These are phyloP conservation scores for Elsinoe australis DNA, from an alignment of 2,329 filamentous ascomycete genomes.

Conservation along the genomic window DNA sequence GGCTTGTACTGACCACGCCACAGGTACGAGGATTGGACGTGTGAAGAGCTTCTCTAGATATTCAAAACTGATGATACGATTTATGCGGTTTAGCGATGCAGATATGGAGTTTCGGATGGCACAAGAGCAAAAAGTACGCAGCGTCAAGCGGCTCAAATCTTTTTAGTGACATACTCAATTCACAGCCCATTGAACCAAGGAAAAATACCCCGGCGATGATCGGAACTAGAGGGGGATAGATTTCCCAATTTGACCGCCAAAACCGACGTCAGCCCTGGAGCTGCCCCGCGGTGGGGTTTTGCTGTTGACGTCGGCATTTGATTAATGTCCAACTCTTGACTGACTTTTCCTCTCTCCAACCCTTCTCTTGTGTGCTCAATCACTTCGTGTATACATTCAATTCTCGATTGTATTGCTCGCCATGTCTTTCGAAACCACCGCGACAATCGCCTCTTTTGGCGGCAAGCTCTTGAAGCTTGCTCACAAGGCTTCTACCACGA, in stretches of 20 bases:
- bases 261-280: not conserved
- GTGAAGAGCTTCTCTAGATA: constrained; percentile 72
- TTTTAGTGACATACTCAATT: not conserved
- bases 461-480: constrained; percentile 91
- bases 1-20: constrained; percentile 6
- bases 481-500: constrained; percentile 64
- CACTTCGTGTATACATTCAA: not conserved
- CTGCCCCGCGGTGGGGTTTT: constrained; percentile 14
- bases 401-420: constrained; percentile 22
- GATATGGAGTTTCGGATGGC: not conserved
- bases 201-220: no score
- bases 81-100: constrained; percentile 8
- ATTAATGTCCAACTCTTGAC: constrained; percentile 9
- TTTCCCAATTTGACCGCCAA: constrained; percentile 5
- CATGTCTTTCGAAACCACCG: constrained; percentile 84
- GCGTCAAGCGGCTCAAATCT: not conserved
- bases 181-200: no score
- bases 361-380: not conserved
- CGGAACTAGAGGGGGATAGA: constrained; percentile 1
- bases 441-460: constrained; percentile 83
- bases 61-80: not conserved
- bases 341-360: not conserved
- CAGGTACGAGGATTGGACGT: constrained; percentile 98
- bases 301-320: constrained; percentile 14
- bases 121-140: not conserved